Evolutionary conservation across 495 filamentous ascomycete genomes (phyloP), one percentile per base, ranked within the genome.

Genomic region (Friedmanniomyces endolithicus): DNA sequence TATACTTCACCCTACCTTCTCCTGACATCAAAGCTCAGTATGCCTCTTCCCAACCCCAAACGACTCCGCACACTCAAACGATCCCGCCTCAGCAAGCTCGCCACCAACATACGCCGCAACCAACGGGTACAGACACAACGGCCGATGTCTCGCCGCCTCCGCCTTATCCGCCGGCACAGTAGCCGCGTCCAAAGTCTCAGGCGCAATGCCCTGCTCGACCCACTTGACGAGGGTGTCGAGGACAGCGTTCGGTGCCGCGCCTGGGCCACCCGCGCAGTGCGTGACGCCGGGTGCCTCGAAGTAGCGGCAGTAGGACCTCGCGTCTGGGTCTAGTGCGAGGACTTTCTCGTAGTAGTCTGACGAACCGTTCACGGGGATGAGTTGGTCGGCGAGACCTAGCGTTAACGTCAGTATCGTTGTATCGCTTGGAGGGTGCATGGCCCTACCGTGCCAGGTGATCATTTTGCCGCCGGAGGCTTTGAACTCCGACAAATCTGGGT

Each of bases 401-500:
- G 29, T 11, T 7, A 53, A 31, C 44, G 33, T 41, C 20, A 17
- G 20, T 8, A 44, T n/a, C 8, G 33, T 19, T 3, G 4, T 27
- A 41, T 45, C 34, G 14, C 27, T 11, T 8, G 9, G 3, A 31
- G 27, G 3, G 27, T 31, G 27, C 4, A 16, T n/a, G 14, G 9
- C 53, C 52, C 4, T 60, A 37, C 74, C 75, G 49, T 78, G 74
- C 61, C 65, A 75, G 2, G 63, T 68, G 27, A 78, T 63, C 40
- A 78, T 54, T 53, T 75, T 75, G 12, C 70, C 70, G 0, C 74
- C 73, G 4, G 58, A 43, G 7, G 59, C 37, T 1, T 58, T 56
- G 48, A 78, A 74, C 8, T 49, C 59, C 0, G 62, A 62, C 22
- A 78, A 66, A 62, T 78, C 65, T 0, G 74, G 66, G 35, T 74